Base-by-base conservation (phyloP, 228 moss, liverwort and hornwort species). In the Sphagnum fallax region DNA sequence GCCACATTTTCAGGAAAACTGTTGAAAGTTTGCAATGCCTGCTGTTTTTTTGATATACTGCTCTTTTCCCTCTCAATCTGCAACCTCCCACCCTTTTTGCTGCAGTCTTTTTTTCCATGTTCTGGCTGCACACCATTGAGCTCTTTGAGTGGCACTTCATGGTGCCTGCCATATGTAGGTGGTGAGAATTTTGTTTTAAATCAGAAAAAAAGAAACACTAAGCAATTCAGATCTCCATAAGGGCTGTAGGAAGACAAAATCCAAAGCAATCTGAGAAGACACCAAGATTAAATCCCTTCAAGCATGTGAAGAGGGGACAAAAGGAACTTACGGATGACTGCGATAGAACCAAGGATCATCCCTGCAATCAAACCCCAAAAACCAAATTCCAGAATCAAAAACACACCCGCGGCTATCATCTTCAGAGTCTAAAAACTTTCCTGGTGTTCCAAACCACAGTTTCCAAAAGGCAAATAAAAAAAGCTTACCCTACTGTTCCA, bases 291-390 rank as follows among this genome's bases (percentile, higher is more conserved):
- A 32, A 32, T 32, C 32, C 32, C 2, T 32, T 32, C 32, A 32
- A 32, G 58, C 0, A 12, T 12, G 6, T 53, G 47, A 48, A 16
- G 52, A 64, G 12, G 2, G 5, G 64, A 12, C 32, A 65, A 65
- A 48, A 65, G 64, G 59, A 48, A 78, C 91, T 85, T 87, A 91
- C 97, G 75, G 76, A 77, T 98, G 98, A 69, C 87, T 87, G 72
- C 80, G 91, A 67, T 93, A 83, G 73, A 98, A 94, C 98, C 98
- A 98, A 4, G 92, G 92, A 71, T 98, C 93, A 67, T 98, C 92
- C 78, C 98, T 98, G 90, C 63, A 60, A 51, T 68, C 62, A 64
- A 76, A 59, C 59, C 69, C 12, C 52, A 53, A 48, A 61, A 51
- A 8, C 18, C 67, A 67, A 47, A 64, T 67, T 63, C 65, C 68